Evolutionary conservation across 352 stramenopile genomes (phyloP), one percentile per base, ranked within the genome.

Genomic region (Globisporangium perplexum): DNA sequence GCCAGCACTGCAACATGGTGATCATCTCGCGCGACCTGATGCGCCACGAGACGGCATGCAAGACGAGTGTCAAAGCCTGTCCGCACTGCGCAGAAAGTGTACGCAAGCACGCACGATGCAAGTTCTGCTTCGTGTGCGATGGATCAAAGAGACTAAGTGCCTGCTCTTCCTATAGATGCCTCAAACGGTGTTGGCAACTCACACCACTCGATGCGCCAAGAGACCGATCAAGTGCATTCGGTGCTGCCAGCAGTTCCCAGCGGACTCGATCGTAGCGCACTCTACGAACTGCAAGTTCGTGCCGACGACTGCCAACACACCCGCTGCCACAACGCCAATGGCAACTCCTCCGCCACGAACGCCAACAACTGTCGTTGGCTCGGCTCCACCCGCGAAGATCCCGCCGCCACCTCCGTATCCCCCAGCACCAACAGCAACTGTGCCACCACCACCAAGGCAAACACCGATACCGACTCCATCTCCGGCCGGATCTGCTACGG

Each of bases 161-260:
- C 11, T 1, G 48, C 43, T 17, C 22, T 49, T 17, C 12, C 7
- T 26, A n/a, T 24, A 91, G 80, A 83, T 88, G 71, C 53, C 74
- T 0, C 74, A 72, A 39, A 66, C 75, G 10, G 62, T 66, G 17
- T 59, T 88, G 35, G 50, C 63, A 1, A 57, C 62, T 0, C 81
- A 91, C 57, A 72, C 72, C 20, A 66, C 67, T 42, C 74, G 79
- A 30, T 92, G 82, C 26, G 65, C 75, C 10, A 90, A 90, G 60
- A 74, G 82, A 3, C 79, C 79, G 3, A 90, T 92, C 57, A 92
- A 92, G 54, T 90, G 82, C 43, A 90, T 89, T 64, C 82, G 82
- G 20, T 92, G 82, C 57, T 87, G 73, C 31, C 74, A 92, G 48
- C 66, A 86, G 35, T 89, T 90, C 47, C 75, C 82, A 15, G 78